phyloP scores from a whole-genome alignment of 805 yeast species.

The Monosporozyma siamensis region DNA sequence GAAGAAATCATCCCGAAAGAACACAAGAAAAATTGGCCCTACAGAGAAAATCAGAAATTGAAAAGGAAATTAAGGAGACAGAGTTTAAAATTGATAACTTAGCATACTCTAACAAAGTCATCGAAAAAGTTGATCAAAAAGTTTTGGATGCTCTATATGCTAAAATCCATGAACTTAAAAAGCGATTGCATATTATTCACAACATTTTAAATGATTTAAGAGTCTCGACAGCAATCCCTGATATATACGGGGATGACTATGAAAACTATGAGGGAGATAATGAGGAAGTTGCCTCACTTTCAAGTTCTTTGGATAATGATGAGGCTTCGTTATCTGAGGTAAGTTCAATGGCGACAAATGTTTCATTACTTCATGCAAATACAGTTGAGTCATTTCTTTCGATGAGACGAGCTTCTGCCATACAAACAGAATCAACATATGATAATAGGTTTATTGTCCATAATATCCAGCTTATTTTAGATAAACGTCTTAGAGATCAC shows the following conservation, averaged over 20 bases:
- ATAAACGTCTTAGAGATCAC: constrained; percentile 40
- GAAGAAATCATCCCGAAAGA: constrained; percentile 42
- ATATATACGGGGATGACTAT: constrained; percentile 10
- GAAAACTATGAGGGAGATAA: not conserved
- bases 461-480: constrained; percentile 46
- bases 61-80: constrained; percentile 29
- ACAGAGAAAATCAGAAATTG: constrained; percentile 33
- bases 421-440: constrained; percentile 30
- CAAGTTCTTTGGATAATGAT: constrained; percentile 3
- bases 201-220: constrained; percentile 26
- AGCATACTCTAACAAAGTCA: not conserved
- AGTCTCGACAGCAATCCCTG: constrained; percentile 19
- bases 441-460: constrained; percentile 53
- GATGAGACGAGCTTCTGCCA: constrained; percentile 24
- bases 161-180: constrained; percentile 27
- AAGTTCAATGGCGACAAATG: constrained; percentile 1
- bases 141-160: constrained; percentile 11
- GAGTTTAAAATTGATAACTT: constrained; percentile 7
- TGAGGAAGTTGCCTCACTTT: constrained; percentile 5
- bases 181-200: constrained; percentile 26
- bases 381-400: constrained; percentile 27
- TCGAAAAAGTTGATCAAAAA: constrained; percentile 2
- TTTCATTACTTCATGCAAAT: constrained; percentile 11
- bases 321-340: constrained; percentile 10
- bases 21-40: constrained; percentile 42